These are phyloP conservation scores for Suillus paluster DNA, from an alignment of 768 basidiomycete genomes.

Conservation along the genomic window DNA sequence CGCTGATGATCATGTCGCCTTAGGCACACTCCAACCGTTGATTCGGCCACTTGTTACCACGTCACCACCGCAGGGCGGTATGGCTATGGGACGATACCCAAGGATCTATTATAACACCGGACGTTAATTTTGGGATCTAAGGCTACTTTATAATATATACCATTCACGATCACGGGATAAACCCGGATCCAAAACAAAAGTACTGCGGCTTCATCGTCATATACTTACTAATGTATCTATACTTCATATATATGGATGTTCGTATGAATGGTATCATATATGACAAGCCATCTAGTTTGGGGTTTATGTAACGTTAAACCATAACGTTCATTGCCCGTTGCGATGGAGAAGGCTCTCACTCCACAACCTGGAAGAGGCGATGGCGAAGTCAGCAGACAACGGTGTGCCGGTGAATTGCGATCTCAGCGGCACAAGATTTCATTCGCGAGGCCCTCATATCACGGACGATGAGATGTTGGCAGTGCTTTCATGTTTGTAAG, in stretches of 20 bases:
- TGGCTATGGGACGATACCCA: slow-evolving; percentile 18
- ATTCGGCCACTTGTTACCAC: slow-evolving; percentile 16
- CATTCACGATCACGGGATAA: not conserved
- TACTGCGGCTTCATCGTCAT: slow-evolving; percentile 1
- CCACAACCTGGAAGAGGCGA: slow-evolving; percentile 5
- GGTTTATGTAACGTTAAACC: not conserved
- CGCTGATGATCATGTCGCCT: slow-evolving; percentile 20
- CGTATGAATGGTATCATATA: not conserved
- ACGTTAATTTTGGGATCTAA: slow-evolving; percentile 27
- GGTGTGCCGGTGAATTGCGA: not conserved
- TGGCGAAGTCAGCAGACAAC: not conserved
- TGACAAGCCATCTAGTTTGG: not conserved
- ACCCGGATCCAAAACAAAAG: not conserved
- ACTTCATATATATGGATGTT: not conserved
- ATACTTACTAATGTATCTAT: slow-evolving; percentile 12
- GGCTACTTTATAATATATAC: slow-evolving; percentile 34
- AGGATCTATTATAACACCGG: slow-evolving; percentile 27
- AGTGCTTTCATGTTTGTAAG: not conserved
- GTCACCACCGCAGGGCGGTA: slow-evolving; percentile 27
- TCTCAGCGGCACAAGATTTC: slow-evolving; percentile 4
- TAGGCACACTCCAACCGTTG: slow-evolving; percentile 36
- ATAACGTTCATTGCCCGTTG: not conserved
- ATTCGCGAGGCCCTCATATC: not conserved
- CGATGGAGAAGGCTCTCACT: not conserved
- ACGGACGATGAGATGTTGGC: not conserved